A percentile compares a stretch with the other conserved stretches of the same genome.
Conservation (phyloP, 108 stramenopile genomes). For the Chaetoceros tenuissimus region DNA sequence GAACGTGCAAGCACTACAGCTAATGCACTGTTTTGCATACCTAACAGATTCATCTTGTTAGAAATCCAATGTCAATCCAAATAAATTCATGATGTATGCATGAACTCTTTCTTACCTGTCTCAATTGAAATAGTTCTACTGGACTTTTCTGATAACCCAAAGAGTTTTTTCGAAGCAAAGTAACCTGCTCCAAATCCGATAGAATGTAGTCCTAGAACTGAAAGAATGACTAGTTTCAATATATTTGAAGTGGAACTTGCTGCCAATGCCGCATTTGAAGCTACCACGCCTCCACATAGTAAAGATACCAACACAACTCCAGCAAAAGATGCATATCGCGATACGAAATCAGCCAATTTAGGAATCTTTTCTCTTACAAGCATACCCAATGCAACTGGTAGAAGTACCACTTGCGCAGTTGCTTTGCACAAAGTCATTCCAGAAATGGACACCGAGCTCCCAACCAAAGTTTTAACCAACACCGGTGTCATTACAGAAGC, state of each 20-base stretch:
- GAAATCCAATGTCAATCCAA: too few relatives aligned
- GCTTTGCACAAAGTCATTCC: slow-evolving; percentile 58
- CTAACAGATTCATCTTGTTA: too few relatives aligned
- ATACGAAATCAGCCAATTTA: slow-evolving; percentile 37
- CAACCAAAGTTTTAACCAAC: slow-evolving; percentile 74
- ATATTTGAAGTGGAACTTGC: slow-evolving; percentile 10
- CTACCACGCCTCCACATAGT: slow-evolving; percentile 91
- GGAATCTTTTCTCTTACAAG: slow-evolving; percentile 61
- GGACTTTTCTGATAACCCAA: slow-evolving; percentile 49
- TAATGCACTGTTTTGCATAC: slow-evolving; percentile 93
- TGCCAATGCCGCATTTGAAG: slow-evolving; percentile 54
- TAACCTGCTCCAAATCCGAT: slow-evolving; percentile 83
- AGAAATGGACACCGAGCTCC: slow-evolving; percentile 59
- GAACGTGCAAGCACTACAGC: slow-evolving; percentile 90
- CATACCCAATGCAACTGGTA: slow-evolving; percentile 83
- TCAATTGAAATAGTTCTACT: slow-evolving; percentile 87
- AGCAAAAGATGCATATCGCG: slow-evolving; percentile 77
- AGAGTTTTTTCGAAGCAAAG: slow-evolving; percentile 32
- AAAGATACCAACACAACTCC: slow-evolving; percentile 76
- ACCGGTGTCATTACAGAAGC: slow-evolving; percentile 81
- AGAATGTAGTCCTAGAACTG: slow-evolving; percentile 64
- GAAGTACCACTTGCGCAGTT: slow-evolving; percentile 80
- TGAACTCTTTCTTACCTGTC: too few relatives aligned
- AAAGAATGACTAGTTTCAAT: slow-evolving; percentile 38
- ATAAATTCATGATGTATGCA: too few relatives aligned